These are phyloP conservation scores for Colletotrichum sp. DNA, from an alignment of 2,329 filamentous ascomycete species.

Conservation along the genomic window DNA sequence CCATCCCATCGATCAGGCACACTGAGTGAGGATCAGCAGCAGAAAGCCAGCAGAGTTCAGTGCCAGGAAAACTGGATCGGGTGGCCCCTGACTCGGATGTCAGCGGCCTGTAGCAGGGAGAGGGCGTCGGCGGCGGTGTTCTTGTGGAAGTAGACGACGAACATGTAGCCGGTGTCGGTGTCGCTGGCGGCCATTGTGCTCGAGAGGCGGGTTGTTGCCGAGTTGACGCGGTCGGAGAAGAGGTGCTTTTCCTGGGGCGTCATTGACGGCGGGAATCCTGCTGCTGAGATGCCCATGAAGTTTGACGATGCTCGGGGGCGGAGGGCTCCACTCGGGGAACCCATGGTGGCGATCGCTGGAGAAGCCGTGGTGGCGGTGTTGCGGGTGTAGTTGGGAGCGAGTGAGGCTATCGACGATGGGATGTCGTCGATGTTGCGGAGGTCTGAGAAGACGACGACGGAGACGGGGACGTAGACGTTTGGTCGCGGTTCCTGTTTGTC, in stretches of 20 bases:
- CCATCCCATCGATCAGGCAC: background rate
- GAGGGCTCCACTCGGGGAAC: constrained; percentile 18
- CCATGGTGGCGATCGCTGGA: constrained; percentile 19
- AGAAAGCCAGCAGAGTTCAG: background rate
- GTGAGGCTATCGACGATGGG: background rate
- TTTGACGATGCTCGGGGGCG: constrained; percentile 18
- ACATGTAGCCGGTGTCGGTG: background rate
- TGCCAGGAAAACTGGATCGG: constrained; percentile 17
- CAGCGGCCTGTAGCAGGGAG: constrained; percentile 8
- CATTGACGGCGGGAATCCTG: constrained; percentile 10
- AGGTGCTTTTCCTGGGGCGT: constrained; percentile 16
- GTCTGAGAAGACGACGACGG: background rate
- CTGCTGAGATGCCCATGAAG: constrained; percentile 15
- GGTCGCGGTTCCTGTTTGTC: background rate
- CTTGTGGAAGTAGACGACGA: constrained; percentile 21
- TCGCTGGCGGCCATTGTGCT: constrained; percentile 17
- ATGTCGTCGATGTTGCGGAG: background rate
- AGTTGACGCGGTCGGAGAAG: constrained; percentile 13
- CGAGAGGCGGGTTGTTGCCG: constrained; percentile 12
- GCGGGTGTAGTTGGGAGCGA: background rate
- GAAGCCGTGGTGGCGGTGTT: constrained; percentile 18
- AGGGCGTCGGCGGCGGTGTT: constrained; percentile 11
- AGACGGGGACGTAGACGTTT: background rate
- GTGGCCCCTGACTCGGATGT: constrained; percentile 17
- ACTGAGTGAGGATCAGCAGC: background rate